Conservation (phyloP, 1,284 basidiomycete genomes). For the Cutaneotrichosporon sp. region DNA sequence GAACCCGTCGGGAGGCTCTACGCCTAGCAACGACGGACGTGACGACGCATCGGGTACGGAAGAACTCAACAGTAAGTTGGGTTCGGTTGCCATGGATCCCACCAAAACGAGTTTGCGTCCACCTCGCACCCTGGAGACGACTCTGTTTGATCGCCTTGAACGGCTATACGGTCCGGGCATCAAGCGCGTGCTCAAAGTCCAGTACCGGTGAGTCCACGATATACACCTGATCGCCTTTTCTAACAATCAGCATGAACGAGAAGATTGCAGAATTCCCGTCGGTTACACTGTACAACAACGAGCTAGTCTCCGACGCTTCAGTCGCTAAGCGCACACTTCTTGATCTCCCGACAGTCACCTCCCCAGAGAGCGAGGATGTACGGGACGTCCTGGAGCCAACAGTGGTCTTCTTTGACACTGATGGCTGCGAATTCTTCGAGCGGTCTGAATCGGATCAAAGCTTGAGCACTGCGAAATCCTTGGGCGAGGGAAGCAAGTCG, state of each 20-base stretch:
- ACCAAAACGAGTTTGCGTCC: slow-evolving; percentile 52
- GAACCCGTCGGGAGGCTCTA: slow-evolving; percentile 1
- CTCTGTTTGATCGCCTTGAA: slow-evolving; percentile 86
- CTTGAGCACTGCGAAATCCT: slow-evolving; percentile 24
- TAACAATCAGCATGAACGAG: slow-evolving; percentile 67
- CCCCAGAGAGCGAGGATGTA: slow-evolving; percentile 55
- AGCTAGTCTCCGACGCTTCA: slow-evolving; percentile 64
- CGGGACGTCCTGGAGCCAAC: slow-evolving; percentile 68
- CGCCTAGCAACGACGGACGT: background rate
- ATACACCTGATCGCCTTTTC: background rate
- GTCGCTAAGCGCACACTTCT: slow-evolving; percentile 67
- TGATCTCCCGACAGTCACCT: slow-evolving; percentile 59
- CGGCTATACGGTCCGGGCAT: slow-evolving; percentile 74
- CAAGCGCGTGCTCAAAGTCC: slow-evolving; percentile 79
- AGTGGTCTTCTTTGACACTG: slow-evolving; percentile 89
- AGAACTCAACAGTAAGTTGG: background rate
- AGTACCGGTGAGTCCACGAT: slow-evolving; percentile 63
- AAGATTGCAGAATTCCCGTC: slow-evolving; percentile 86
- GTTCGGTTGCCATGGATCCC: background rate
- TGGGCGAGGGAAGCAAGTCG: slow-evolving; percentile 76
- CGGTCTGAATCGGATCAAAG: slow-evolving; percentile 49
- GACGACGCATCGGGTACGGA: background rate
- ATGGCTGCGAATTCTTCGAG: slow-evolving; percentile 87
- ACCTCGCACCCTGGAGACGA: slow-evolving; percentile 74
- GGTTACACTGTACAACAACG: slow-evolving; percentile 67